phyloP scores from a whole-genome alignment of 2,329 filamentous ascomycete species.

The Endoconidiophora laricicola region DNA sequence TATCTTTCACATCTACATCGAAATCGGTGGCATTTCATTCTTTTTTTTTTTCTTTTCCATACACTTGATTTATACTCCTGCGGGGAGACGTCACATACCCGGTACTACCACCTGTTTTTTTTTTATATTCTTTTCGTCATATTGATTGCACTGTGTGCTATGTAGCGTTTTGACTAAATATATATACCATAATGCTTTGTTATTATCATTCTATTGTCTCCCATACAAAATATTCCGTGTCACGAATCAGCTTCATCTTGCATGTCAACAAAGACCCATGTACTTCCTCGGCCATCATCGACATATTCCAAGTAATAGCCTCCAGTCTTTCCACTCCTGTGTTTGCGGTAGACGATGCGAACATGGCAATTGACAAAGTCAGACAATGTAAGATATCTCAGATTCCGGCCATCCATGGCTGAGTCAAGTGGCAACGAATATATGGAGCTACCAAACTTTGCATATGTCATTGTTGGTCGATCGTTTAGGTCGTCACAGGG shows the following conservation, averaged over 20 bases:
- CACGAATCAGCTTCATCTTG: not conserved
- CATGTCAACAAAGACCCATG: not conserved
- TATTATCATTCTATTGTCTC: not conserved
- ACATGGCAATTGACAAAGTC: not conserved
- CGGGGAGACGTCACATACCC: no score
- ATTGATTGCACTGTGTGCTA: constrained; percentile 1
- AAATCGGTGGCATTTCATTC: not conserved
- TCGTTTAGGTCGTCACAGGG: no score
- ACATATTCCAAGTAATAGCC: not conserved
- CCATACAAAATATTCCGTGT: not conserved
- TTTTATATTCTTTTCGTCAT: not conserved
- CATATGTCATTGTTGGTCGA: no score
- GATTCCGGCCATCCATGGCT: not conserved
- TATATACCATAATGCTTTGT: not conserved
- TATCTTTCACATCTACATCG: constrained; percentile 8
- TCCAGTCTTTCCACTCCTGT: not conserved
- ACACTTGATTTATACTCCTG: no score
- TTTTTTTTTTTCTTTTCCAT: constrained; percentile 2
- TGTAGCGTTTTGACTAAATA: constrained; percentile 1
- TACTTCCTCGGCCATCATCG: no score
- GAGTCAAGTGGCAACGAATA: no score
- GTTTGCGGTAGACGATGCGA: no score
- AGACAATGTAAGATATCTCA: not conserved
- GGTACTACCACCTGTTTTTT: not conserved
- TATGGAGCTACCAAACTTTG: no score